phyloP scores from a whole-genome alignment of 768 basidiomycete genomes.

The Scleroderma citrinum region DNA sequence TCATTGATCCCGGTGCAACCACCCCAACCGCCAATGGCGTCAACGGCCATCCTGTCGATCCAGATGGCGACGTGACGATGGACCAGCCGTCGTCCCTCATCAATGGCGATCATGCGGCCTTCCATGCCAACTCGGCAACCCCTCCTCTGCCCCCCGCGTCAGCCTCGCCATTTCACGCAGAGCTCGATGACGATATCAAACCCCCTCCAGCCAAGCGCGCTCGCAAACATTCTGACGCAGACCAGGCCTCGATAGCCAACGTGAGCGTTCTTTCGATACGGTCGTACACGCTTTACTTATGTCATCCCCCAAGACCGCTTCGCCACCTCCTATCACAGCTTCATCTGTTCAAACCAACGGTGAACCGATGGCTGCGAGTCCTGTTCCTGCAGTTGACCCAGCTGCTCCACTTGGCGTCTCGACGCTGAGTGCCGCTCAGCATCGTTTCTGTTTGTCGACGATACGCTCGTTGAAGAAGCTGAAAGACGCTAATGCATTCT shows the following conservation, averaged over 20 bases:
- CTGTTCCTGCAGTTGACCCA: slow-evolving; percentile 6
- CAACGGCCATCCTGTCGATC: slow-evolving; percentile 19
- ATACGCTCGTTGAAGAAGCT: slow-evolving; percentile 80
- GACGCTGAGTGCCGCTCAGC: slow-evolving; percentile 62
- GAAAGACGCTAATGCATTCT: slow-evolving; percentile 78
- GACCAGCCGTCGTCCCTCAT: slow-evolving; percentile 12
- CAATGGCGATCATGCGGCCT: slow-evolving; percentile 23
- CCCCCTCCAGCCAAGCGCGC: slow-evolving; percentile 83
- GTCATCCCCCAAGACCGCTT: slow-evolving; percentile 53
- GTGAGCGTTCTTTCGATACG: slow-evolving; percentile 50
- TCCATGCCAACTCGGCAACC: slow-evolving; percentile 29
- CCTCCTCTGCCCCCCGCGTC: slow-evolving; percentile 30
- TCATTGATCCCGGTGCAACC: slow-evolving; percentile 13
- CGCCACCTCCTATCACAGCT: slow-evolving; percentile 62
- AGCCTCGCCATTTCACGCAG: slow-evolving; percentile 24
- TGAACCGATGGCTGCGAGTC: slow-evolving; percentile 11
- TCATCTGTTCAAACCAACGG: slow-evolving; percentile 29
- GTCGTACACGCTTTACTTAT: slow-evolving; percentile 57
- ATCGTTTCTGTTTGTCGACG: slow-evolving; percentile 72
- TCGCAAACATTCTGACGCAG: slow-evolving; percentile 69
- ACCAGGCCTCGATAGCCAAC: slow-evolving; percentile 67
- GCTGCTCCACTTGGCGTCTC: slow-evolving; percentile 12
- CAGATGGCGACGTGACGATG: slow-evolving; percentile 29
- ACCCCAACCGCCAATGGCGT: slow-evolving; percentile 27
- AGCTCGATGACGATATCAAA: slow-evolving; percentile 40